These are phyloP conservation scores for Mortierella sp. DNA, from an alignment of 371 early-diverging fungal genomes.

Conservation along the genomic window DNA sequence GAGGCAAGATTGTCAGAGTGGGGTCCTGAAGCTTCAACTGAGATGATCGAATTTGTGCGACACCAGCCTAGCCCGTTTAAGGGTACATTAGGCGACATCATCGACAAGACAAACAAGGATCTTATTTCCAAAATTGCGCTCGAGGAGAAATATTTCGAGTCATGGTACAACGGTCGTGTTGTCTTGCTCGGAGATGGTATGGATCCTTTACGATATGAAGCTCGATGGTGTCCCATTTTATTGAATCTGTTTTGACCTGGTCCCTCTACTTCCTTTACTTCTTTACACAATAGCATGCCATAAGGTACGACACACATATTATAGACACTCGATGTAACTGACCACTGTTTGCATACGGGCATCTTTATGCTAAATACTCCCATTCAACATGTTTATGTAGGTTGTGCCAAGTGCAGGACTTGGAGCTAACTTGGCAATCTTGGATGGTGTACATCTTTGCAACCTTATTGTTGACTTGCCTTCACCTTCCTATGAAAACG, in stretches of 20 bases:
- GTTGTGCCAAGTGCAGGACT: slow-evolving; percentile 52
- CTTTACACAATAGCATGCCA: slow-evolving; percentile 32
- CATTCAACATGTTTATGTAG: slow-evolving; percentile 6
- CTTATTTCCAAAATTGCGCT: slow-evolving; percentile 50
- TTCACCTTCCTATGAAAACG: slow-evolving; percentile 23
- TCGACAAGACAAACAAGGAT: slow-evolving; percentile 38
- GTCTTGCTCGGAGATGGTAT: slow-evolving; percentile 53
- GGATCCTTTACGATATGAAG: no score
- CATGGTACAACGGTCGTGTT: slow-evolving; percentile 47
- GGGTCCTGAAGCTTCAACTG: slow-evolving; percentile 43
- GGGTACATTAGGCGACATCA: slow-evolving; percentile 47
- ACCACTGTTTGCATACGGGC: no score
- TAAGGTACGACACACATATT: slow-evolving; percentile 15
- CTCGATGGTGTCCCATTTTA: no score
- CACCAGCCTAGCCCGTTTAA: slow-evolving; percentile 47
- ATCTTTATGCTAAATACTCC: no score
- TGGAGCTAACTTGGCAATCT: slow-evolving; percentile 50
- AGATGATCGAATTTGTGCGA: slow-evolving; percentile 48
- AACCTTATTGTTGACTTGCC: slow-evolving; percentile 44
- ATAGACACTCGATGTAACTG: background rate
- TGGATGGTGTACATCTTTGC: slow-evolving; percentile 47
- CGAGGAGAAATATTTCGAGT: slow-evolving; percentile 47
- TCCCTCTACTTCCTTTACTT: background rate
- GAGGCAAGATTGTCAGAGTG: slow-evolving; percentile 49
- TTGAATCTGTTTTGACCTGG: no score